phyloP scores from a whole-genome alignment of 495 filamentous ascomycete species.

The Annulohypoxylon moriforme region DNA sequence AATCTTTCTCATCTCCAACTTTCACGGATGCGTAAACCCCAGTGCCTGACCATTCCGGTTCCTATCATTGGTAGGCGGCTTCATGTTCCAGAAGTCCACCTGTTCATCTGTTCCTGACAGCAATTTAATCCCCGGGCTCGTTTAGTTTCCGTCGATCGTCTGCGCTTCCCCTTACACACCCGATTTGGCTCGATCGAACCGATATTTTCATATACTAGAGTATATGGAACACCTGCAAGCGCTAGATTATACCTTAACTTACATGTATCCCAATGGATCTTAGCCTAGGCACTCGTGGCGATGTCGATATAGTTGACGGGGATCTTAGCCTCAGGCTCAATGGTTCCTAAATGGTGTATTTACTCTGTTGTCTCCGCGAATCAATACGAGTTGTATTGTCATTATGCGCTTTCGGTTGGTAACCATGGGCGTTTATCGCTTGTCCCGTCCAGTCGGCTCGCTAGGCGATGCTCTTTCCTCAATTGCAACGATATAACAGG shows the following conservation, averaged over 20 bases:
- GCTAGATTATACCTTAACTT: slow-evolving; percentile 7
- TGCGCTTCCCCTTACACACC: slow-evolving; percentile 28
- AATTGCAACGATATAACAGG: slow-evolving; percentile 34
- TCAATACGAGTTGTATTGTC: slow-evolving; percentile 32
- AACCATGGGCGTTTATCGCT: slow-evolving; percentile 47
- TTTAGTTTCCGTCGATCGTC: slow-evolving; percentile 37
- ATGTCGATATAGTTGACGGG: not conserved
- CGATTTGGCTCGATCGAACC: slow-evolving; percentile 33
- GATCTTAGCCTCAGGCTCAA: slow-evolving; percentile 37
- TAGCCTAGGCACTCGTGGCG: slow-evolving; percentile 10
- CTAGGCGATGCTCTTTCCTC: slow-evolving; percentile 37
- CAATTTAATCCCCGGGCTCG: slow-evolving; percentile 21
- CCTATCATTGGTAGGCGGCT: slow-evolving; percentile 34
- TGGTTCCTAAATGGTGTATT: slow-evolving; percentile 11
- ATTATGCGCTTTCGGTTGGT: slow-evolving; percentile 33
- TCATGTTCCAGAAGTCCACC: slow-evolving; percentile 29
- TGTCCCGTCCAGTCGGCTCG: slow-evolving; percentile 47
- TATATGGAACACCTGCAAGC: not conserved
- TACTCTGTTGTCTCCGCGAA: slow-evolving; percentile 25
- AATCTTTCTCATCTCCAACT: slow-evolving; percentile 33
- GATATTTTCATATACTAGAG: slow-evolving; percentile 8
- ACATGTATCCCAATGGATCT: not conserved
- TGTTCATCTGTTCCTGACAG: slow-evolving; percentile 45
- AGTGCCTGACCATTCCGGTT: slow-evolving; percentile 35
- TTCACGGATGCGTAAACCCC: slow-evolving; percentile 26